Conservation (phyloP, 192 early-diverging fungal genomes). For the Glomus cerebriforme region DNA sequence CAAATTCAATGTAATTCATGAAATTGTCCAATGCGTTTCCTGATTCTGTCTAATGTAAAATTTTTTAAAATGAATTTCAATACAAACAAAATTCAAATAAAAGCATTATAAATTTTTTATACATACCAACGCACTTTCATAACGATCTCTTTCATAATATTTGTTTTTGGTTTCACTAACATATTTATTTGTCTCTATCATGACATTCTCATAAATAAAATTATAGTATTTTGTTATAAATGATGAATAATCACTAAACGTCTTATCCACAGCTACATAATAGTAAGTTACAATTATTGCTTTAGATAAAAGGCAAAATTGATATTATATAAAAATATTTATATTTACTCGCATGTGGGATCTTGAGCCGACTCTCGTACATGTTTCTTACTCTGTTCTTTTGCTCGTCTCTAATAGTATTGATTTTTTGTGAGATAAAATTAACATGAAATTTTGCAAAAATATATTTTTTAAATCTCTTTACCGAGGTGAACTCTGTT, state of each 20-base stretch:
- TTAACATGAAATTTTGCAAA: background rate
- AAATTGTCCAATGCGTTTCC: slow-evolving; percentile 48
- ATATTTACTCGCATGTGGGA: slow-evolving; percentile 50
- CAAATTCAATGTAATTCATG: slow-evolving; percentile 53
- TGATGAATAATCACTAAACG: slow-evolving; percentile 62
- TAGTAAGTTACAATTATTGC: slow-evolving; percentile 26
- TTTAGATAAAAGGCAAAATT: background rate
- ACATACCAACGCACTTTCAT: slow-evolving; percentile 59
- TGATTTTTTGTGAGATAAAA: background rate
- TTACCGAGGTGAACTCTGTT: slow-evolving; percentile 9
- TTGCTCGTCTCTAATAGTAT: background rate
- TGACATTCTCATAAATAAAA: slow-evolving; percentile 55
- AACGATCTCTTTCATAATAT: slow-evolving; percentile 47
- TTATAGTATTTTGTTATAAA: slow-evolving; percentile 60
- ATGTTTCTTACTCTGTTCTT: slow-evolving; percentile 39
- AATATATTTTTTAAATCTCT: background rate
- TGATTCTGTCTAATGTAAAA: slow-evolving; percentile 22
- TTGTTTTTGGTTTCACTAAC: slow-evolving; percentile 45
- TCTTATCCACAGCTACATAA: slow-evolving; percentile 54
- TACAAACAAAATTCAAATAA: background rate
- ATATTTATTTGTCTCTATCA: slow-evolving; percentile 52
- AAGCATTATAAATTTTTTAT: background rate
- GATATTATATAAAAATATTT: background rate
- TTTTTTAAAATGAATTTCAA: background rate
- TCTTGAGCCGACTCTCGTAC: slow-evolving; percentile 42